Evolutionary conservation across 1,284 basidiomycete genomes (phyloP).

Genomic region (Ganoderma leucocontextum): DNA sequence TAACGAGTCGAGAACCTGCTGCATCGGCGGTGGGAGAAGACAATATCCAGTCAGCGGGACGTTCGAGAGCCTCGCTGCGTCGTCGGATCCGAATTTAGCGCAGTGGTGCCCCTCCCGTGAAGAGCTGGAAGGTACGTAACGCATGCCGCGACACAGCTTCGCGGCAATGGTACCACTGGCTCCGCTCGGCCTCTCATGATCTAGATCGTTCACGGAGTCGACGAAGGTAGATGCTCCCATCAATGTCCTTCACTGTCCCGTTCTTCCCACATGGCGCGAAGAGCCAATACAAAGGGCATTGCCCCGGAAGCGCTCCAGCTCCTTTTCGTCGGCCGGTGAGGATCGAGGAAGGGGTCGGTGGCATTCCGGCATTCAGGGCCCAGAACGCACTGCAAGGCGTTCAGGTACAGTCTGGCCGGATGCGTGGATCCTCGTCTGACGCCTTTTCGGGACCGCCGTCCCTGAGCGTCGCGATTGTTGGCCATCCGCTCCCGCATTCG

Average conservation of each 20-base stretch:
- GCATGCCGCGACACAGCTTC: neutral
- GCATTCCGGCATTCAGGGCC: neutral
- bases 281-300: neutral
- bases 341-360: neutral
- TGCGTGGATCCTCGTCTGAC: neutral
- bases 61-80: neutral
- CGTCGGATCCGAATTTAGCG: neutral
- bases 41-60: neutral
- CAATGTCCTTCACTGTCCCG: neutral
- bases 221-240: neutral
- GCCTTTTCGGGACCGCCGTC: neutral
- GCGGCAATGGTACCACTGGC: neutral
- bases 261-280: slow-evolving; percentile 5
- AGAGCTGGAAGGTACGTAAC: neutral
- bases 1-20: neutral
- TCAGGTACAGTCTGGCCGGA: neutral
- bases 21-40: neutral
- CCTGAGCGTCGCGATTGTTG: neutral
- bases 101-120: neutral
- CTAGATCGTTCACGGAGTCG: neutral
- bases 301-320: neutral
- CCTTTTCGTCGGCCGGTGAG: neutral
- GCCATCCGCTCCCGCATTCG: neutral
- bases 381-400: neutral
- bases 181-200: neutral